A percentile compares a stretch with the other conserved stretches of the same genome.
These are phyloP conservation scores for Apiotrichum porosum DNA, from an alignment of 1,284 basidiomycete genomes.

Conservation along the genomic window DNA sequence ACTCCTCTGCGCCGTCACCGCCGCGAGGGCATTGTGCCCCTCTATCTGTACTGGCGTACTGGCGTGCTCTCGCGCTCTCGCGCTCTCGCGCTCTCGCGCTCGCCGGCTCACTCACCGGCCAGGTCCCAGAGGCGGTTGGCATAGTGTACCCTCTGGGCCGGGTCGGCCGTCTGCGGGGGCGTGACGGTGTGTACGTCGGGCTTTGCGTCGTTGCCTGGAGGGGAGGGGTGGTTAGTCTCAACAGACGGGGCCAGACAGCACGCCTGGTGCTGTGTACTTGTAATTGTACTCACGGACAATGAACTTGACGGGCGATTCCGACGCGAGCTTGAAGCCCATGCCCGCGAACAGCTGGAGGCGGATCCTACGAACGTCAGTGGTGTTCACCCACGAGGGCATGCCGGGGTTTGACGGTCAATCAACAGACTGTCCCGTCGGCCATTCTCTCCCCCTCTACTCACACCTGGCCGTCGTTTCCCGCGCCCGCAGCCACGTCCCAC, in stretches of 20 bases:
- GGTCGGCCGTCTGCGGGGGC: slow-evolving; percentile 28
- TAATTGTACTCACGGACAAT: slow-evolving; percentile 33
- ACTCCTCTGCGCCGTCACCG: too few relatives aligned
- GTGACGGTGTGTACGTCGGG: slow-evolving; percentile 36
- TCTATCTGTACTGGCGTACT: too few relatives aligned
- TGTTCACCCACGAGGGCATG: too few relatives aligned
- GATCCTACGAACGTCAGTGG: slow-evolving; percentile 21
- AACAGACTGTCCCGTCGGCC: too few relatives aligned
- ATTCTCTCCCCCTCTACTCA: slow-evolving; percentile 19
- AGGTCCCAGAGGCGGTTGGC: slow-evolving; percentile 43
- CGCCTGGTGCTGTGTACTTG: too few relatives aligned
- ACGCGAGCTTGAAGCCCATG: slow-evolving; percentile 33
- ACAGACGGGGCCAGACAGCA: too few relatives aligned
- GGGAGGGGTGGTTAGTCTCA: too few relatives aligned
- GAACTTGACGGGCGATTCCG: slow-evolving; percentile 25
- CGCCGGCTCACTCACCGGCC: slow-evolving; percentile 15
- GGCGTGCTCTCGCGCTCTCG: too few relatives aligned
- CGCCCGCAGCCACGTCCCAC: slow-evolving; percentile 27
- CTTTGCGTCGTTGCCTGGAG: slow-evolving; percentile 38
- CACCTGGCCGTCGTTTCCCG: slow-evolving; percentile 30
- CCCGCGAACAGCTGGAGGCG: slow-evolving; percentile 35
- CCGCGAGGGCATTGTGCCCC: too few relatives aligned
- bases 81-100: too few relatives aligned
- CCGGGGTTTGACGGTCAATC: too few relatives aligned
- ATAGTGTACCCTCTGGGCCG: too few relatives aligned